phyloP scores from a whole-genome alignment of 371 early-diverging fungal genomes.

The Zychaea mexicana region DNA sequence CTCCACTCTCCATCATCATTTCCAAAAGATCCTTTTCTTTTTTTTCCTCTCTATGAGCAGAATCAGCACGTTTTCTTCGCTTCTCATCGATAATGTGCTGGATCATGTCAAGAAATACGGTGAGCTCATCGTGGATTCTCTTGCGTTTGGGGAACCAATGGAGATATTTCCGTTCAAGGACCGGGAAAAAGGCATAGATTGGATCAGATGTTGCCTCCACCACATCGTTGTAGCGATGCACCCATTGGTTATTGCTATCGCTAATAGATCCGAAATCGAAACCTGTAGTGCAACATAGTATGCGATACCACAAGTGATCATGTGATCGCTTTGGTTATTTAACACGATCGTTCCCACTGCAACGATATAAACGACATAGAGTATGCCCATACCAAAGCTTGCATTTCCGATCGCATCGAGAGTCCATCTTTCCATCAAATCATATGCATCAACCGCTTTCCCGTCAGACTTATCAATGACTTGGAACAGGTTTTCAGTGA shows the following conservation, averaged over 20 bases:
- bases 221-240: slow-evolving; percentile 13
- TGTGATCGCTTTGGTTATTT: not conserved
- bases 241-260: slow-evolving; percentile 12
- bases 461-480: not conserved
- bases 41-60: not conserved
- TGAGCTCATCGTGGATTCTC: slow-evolving; percentile 25
- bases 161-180: slow-evolving; percentile 32
- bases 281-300: not conserved
- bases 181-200: slow-evolving; percentile 45
- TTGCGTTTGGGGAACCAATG: slow-evolving; percentile 31
- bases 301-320: not conserved
- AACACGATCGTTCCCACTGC: not conserved
- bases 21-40: slow-evolving; percentile 45
- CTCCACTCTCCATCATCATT: slow-evolving; percentile 42
- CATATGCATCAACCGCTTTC: slow-evolving; percentile 13
- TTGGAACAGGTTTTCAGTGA: slow-evolving; percentile 22
- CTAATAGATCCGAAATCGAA: slow-evolving; percentile 23
- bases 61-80: slow-evolving; percentile 8
- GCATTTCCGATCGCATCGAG: slow-evolving; percentile 41
- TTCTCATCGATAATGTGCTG: slow-evolving; percentile 37
- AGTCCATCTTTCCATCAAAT: slow-evolving; percentile 28
- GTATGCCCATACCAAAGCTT: slow-evolving; percentile 38
- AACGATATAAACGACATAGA: too few species aligned
- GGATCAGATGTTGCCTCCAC: slow-evolving; percentile 22
- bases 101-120: slow-evolving; percentile 29